phyloP scores from a whole-genome alignment of 164 flowering plant genomes.

The Nymphaea colorata region DNA sequence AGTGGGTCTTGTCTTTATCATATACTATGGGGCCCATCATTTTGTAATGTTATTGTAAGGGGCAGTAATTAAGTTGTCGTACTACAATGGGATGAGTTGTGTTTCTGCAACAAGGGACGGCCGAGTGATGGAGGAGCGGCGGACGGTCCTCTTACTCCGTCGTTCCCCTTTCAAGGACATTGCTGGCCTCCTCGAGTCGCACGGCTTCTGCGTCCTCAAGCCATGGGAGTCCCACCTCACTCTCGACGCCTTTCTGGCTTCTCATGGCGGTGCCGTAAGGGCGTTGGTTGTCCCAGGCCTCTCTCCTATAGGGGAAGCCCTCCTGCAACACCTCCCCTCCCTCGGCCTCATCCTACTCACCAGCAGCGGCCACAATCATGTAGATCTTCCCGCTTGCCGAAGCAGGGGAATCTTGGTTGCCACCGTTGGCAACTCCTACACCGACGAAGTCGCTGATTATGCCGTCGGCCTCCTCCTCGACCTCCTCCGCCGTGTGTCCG shows the following conservation, averaged over 20 bases:
- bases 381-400: constrained; percentile 36
- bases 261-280: constrained; percentile 14
- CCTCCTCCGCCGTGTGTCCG: constrained; percentile 15
- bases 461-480: constrained; percentile 34
- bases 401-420: constrained; percentile 35
- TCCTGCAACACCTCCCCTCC: constrained; percentile 28
- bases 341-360: constrained; percentile 16
- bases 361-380: constrained; percentile 36
- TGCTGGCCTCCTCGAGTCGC: neutral
- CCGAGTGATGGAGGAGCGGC: neutral
- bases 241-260: constrained; percentile 14
- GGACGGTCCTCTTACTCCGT: neutral
- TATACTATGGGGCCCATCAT: too few species aligned
- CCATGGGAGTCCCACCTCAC: constrained; percentile 27
- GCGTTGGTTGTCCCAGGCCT: constrained; percentile 18
- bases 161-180: constrained; percentile 4
- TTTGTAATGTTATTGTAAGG: too few species aligned
- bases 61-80: too few species aligned
- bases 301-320: constrained; percentile 12
- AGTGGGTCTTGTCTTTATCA: too few species aligned
- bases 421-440: constrained; percentile 25
- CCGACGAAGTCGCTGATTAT: constrained; percentile 44
- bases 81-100: too few species aligned
- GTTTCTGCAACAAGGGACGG: too few species aligned
- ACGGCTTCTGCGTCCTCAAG: constrained; percentile 14